Base-by-base conservation (phyloP, 2,329 filamentous ascomycete species). In the Calonectria crousiana region DNA sequence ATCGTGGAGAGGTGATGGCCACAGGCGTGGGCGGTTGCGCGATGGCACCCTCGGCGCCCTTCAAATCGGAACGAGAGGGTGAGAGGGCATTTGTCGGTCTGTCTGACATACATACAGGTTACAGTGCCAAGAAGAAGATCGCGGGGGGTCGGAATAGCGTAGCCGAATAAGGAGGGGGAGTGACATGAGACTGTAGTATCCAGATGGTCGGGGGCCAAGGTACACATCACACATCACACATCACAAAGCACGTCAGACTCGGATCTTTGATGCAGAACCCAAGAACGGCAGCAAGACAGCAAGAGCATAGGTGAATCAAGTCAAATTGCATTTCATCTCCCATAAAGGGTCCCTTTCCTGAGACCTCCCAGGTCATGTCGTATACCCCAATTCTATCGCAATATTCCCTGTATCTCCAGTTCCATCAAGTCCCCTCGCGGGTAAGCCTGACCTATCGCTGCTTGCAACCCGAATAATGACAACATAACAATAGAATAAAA, bases 361-460 rank as follows among this genome's bases (percentile, higher is more conserved):
- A 52, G 38, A 49, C 60, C 60, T 65, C 49, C 36, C 56, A 49
- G 62, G 68, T 47, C 52, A 56, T 65, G 51, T 71, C 60, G 49
- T 71, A 30, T 71, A 56, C 68, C 60, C 60, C 51, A 65, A 56
- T 53, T 72, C 70, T 72, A 72, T 67, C 28, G 44, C 64, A 53
- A 68, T 49, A 65, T 62, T 64, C 70, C 65, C 44, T 53, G 11
- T 64, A 32, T 64, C 56, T 65, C 44, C 47, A 34, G 30, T 52
- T 67, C 30, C 47, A 49, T 47, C 38, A 49, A 47, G 38, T 65
- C 34, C 47, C 65, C 65, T 68, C 52, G 65, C 47, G 53, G 70
- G 64, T 23, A 14, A 36, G 18, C 56, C 64, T 49, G 41, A 20
- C 70, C 41, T 72, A 60, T 60, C 53, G 49, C 65, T 68, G 28